These are phyloP conservation scores for Candida maltosa DNA, from an alignment of 805 yeast genomes.

Conservation along the genomic window DNA sequence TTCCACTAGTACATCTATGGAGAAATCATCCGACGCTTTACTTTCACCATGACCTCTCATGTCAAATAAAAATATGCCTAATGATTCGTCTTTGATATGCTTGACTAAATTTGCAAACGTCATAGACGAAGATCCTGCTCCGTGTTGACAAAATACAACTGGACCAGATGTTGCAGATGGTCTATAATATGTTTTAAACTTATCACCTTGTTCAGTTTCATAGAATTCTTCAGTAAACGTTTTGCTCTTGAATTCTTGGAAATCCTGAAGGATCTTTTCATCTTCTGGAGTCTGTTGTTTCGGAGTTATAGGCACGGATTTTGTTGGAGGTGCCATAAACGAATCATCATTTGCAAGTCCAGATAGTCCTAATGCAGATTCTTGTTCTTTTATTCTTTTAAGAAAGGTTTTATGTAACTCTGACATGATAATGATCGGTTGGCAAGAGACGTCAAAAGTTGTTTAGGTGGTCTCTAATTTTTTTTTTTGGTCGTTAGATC, in stretches of 20 bases:
- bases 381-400: conserved; percentile 20
- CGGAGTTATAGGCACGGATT: background rate
- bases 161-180: conserved; percentile 51
- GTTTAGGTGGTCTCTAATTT: no score
- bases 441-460: no score
- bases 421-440: conserved; percentile 17
- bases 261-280: conserved; percentile 2
- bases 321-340: background rate
- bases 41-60: conserved; percentile 79
- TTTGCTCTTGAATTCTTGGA: conserved; percentile 9
- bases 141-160: conserved; percentile 79
- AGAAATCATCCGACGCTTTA: conserved; percentile 22
- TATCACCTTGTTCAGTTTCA: conserved; percentile 6
- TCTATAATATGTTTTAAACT: conserved; percentile 50
- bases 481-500: no score
- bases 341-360: conserved; percentile 16
- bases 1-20: no score
- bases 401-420: conserved; percentile 26
- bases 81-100: conserved; percentile 21
- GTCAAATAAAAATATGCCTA: conserved; percentile 71
- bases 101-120: conserved; percentile 61
- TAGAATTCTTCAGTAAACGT: conserved; percentile 18
- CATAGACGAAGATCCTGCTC: conserved; percentile 89
- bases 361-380: conserved; percentile 17
- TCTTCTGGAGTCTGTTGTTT: background rate